Conservation (phyloP, 805 yeast genomes). For the Saccharomycopsis microspora region DNA sequence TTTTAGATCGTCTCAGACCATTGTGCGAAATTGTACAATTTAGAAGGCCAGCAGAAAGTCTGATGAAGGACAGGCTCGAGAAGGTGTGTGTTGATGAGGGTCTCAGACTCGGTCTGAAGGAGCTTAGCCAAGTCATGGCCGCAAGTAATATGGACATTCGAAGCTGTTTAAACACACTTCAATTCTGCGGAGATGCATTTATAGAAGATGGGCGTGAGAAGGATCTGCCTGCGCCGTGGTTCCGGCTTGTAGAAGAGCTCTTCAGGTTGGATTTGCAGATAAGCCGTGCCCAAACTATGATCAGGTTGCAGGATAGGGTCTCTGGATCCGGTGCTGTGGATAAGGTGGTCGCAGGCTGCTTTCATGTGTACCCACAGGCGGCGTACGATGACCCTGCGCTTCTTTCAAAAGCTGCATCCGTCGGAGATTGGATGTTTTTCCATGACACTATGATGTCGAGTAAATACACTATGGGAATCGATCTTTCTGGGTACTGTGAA, state of each 20-base stretch:
- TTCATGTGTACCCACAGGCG: constrained; percentile 44
- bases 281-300: neutral
- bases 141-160: constrained; percentile 75
- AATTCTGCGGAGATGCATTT: constrained; percentile 38
- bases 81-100: constrained; percentile 45
- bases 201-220: constrained; percentile 27
- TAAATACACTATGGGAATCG: constrained; percentile 32
- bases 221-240: constrained; percentile 62
- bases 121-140: constrained; percentile 54
- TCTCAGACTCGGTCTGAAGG: constrained; percentile 29
- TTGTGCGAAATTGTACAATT: constrained; percentile 63
- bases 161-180: constrained; percentile 74
- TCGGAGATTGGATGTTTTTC: constrained; percentile 71
- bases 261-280: constrained; percentile 25
- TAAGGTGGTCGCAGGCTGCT: constrained; percentile 61
- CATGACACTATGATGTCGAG: constrained; percentile 45
- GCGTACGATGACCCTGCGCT: constrained; percentile 53
- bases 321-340: constrained; percentile 25
- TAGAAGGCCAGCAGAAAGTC: constrained; percentile 41
- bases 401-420: constrained; percentile 37
- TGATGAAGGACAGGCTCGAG: constrained; percentile 34
- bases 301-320: no score
- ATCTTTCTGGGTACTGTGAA: constrained; percentile 41
- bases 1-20: constrained; percentile 65
- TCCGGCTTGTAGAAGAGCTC: constrained; percentile 44